Base-by-base conservation (phyloP, 225 moss, liverwort and hornwort genomes). In the Lunularia cruciata region DNA sequence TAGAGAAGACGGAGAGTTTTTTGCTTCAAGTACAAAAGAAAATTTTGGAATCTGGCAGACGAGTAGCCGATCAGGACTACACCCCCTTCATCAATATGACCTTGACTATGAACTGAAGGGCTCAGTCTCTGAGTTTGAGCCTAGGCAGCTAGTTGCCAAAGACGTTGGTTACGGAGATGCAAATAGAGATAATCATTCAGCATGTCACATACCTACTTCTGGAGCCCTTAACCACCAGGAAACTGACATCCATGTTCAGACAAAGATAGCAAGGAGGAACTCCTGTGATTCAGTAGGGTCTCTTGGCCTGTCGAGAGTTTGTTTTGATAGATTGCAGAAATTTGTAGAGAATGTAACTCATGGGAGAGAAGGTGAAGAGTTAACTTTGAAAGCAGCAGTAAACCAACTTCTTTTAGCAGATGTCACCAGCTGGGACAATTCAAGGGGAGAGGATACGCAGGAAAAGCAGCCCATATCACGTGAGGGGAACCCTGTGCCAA, bases 261-360 rank as follows among this genome's bases (percentile, higher is more conserved):
- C 63, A 64, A 64, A 27, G 33, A 47, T 67, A 58, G 23, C 1
- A 0, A 64, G 20, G 3, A 23, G 22, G 35, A 8, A 0, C 2
- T 31, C 19, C 0, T 27, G 28, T 23, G 58, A 70, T 9, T 30
- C 15, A 62, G 52, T 61, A 25, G 30, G 33, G 22, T 45, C 60
- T 64, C 30, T 73, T 19, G 55, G 25, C 48, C 32, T 82, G 6
- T 77, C 81, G 16, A 19, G 46, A 8, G 67, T 47, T 67, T 74
- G 81, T 46, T 30, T 71, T 31, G 62, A 74, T 15, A 74, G 74
- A 43, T 35, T 82, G 48, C 74, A 82, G 15, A 59, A 48, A 0
- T 74, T 70, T 42, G 56, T 82, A 0, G 60, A 70, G 27, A 74
- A 51, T 42, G 58, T 77, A 32, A 65, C 66, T 57, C 40, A 57